These are phyloP conservation scores for Citeromyces hawaiiensis DNA, from an alignment of 1,139 yeast genomes.

Conservation along the genomic window DNA sequence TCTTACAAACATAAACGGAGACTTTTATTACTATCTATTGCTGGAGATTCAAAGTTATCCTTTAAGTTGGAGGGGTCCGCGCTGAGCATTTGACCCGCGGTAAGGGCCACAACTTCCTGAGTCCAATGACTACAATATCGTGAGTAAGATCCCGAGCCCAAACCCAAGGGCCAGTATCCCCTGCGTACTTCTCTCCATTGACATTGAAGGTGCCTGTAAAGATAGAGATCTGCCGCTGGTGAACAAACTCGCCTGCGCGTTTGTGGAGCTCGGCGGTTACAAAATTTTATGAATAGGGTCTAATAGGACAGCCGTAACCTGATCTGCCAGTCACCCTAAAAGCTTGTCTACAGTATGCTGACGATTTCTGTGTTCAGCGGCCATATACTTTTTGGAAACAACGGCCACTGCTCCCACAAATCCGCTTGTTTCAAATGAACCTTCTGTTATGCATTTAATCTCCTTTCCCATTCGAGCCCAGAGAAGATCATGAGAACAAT, in stretches of 20 bases:
- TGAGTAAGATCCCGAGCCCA: constrained; percentile 25
- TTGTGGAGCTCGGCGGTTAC: constrained; percentile 41
- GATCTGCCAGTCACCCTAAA: constrained; percentile 35
- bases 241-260: constrained; percentile 33
- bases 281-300: constrained; percentile 66
- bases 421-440: constrained; percentile 28
- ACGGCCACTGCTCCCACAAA: constrained; percentile 20
- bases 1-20: too few relatives aligned
- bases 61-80: constrained; percentile 69
- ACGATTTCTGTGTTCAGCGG: constrained; percentile 22
- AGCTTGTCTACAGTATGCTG: constrained; percentile 34
- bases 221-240: constrained; percentile 34
- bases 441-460: constrained; percentile 28
- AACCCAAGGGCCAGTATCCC: constrained; percentile 42
- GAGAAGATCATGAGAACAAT: constrained; percentile 45
- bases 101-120: constrained; percentile 86
- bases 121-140: constrained; percentile 71
- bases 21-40: too few relatives aligned
- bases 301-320: constrained; percentile 32
- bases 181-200: constrained; percentile 43
- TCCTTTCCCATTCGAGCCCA: constrained; percentile 50
- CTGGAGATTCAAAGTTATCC: too few relatives aligned
- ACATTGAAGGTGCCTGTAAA: constrained; percentile 64
- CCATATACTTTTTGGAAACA: constrained; percentile 28
- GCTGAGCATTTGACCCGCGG: constrained; percentile 80